Percentiles rank a stretch among this genome's conserved stretches.
phyloP scores from a whole-genome alignment of 2,329 filamentous ascomycete genomes.

The Sporothrix globosa region DNA sequence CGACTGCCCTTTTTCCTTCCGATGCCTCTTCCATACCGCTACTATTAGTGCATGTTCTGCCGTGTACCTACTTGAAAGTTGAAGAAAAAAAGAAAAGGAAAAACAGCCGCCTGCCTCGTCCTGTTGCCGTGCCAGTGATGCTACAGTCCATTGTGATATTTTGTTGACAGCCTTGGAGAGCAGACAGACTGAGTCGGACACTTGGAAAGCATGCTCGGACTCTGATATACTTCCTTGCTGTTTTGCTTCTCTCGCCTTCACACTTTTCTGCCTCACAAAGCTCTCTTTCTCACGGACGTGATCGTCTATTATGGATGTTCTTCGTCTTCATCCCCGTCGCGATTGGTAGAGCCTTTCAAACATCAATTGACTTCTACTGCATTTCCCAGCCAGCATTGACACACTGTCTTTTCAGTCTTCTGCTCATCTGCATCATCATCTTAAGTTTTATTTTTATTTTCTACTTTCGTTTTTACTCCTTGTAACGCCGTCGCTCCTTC shows the following conservation, averaged over 20 bases:
- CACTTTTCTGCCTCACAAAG: not conserved
- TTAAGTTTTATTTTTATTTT: not conserved
- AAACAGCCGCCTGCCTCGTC: not conserved
- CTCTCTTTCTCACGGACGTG: not conserved
- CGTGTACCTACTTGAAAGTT: not conserved
- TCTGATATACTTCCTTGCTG: conserved; percentile 18
- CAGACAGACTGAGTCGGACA: not conserved
- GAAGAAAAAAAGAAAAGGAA: no score
- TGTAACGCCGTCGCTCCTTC: not conserved
- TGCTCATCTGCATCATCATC: not conserved
- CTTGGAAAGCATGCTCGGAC: not conserved
- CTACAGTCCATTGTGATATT: not conserved
- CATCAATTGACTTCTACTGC: not conserved
- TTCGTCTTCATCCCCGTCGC: not conserved
- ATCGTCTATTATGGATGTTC: conserved; percentile 6
- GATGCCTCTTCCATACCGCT: not conserved
- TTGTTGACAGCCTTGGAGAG: conserved; percentile 16
- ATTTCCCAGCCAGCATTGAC: conserved; percentile 24
- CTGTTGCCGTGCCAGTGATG: conserved; percentile 22
- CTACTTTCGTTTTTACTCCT: not conserved
- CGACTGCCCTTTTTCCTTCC: not conserved
- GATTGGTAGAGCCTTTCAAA: not conserved
- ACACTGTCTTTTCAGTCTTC: not conserved
- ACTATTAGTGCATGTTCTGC: not conserved
- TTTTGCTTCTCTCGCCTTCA: conserved; percentile 1